Evolutionary conservation across 208 protist genomes (phyloP).

Genomic region (Herpetomonas muscarum): DNA sequence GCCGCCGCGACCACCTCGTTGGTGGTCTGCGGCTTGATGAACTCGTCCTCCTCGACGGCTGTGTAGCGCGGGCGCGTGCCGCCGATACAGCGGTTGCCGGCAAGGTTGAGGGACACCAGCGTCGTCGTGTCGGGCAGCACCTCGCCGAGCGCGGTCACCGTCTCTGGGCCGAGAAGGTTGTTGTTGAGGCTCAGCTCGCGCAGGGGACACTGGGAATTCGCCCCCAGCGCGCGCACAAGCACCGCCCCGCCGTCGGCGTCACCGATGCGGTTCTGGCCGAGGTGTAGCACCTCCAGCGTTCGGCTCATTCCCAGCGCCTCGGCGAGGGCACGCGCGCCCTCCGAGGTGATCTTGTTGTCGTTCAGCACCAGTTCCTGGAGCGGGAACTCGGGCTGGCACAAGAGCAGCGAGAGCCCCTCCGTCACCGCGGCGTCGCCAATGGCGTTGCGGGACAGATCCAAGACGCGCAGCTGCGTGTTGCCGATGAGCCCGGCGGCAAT

Average conservation of each 20-base stretch:
- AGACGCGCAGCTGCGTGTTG: conserved; percentile 60
- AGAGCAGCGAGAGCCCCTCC: conserved; percentile 56
- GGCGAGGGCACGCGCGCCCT: conserved; percentile 57
- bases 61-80: conserved; percentile 2
- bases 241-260: conserved; percentile 55
- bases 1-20: background rate
- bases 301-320: conserved; percentile 71
- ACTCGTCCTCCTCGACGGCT: background rate
- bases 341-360: conserved; percentile 69
- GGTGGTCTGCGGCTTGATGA: background rate
- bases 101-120: conserved; percentile 57
- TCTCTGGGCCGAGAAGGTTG: conserved; percentile 62
- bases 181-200: conserved; percentile 58
- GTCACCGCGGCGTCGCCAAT: conserved; percentile 62
- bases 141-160: conserved; percentile 40
- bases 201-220: conserved; percentile 38
- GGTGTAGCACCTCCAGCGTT: conserved; percentile 58
- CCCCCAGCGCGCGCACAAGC: conserved; percentile 43
- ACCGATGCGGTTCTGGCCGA: conserved; percentile 79
- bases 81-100: conserved; percentile 57
- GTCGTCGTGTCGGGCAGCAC: conserved; percentile 38
- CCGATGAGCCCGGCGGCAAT: conserved; percentile 54
- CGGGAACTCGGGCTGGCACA: conserved; percentile 53
- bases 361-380: conserved; percentile 75
- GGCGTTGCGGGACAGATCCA: conserved; percentile 84